A percentile compares a stretch with the other conserved stretches of the same genome.
Conservation (phyloP, 176 grass and related monocot species). For the Zizania latifolia region DNA sequence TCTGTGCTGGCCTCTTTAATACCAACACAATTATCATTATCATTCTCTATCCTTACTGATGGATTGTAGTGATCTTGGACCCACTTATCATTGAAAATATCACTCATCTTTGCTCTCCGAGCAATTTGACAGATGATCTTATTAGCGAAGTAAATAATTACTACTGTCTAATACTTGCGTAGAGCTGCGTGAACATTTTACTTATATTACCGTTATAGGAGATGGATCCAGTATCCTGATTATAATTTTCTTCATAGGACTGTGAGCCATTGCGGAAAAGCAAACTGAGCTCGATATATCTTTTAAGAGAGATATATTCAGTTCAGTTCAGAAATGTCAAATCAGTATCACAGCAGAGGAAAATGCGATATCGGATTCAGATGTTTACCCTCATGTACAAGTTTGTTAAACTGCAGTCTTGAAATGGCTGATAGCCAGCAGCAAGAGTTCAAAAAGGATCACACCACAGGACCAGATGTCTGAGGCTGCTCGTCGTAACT, state of each 20-base stretch:
- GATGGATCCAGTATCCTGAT: slow-evolving; percentile 55
- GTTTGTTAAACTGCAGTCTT: slow-evolving; percentile 47
- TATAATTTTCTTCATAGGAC: slow-evolving; percentile 49
- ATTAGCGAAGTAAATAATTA: slow-evolving; percentile 1
- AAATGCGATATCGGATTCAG: background rate
- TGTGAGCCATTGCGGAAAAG: slow-evolving; percentile 57
- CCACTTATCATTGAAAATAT: slow-evolving; percentile 63
- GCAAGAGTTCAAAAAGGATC: slow-evolving; percentile 69
- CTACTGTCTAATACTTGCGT: background rate
- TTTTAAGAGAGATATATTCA: slow-evolving; percentile 19
- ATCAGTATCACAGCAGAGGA: background rate
- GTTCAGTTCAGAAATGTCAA: background rate
- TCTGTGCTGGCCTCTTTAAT: slow-evolving; percentile 25
- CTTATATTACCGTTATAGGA: slow-evolving; percentile 30
- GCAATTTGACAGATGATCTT: slow-evolving; percentile 12
- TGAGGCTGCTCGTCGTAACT: slow-evolving; percentile 46
- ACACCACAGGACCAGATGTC: slow-evolving; percentile 81
- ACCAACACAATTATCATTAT: slow-evolving; percentile 1
- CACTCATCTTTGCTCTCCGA: slow-evolving; percentile 49
- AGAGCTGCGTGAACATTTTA: background rate
- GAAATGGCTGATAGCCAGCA: slow-evolving; percentile 58
- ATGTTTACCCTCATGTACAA: slow-evolving; percentile 64
- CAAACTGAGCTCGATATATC: slow-evolving; percentile 63
- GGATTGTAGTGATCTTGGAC: slow-evolving; percentile 42
- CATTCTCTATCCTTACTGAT: slow-evolving; percentile 21